Evolutionary conservation across 306 rosid genomes (phyloP).

Genomic region (Cucumis hystrix): DNA sequence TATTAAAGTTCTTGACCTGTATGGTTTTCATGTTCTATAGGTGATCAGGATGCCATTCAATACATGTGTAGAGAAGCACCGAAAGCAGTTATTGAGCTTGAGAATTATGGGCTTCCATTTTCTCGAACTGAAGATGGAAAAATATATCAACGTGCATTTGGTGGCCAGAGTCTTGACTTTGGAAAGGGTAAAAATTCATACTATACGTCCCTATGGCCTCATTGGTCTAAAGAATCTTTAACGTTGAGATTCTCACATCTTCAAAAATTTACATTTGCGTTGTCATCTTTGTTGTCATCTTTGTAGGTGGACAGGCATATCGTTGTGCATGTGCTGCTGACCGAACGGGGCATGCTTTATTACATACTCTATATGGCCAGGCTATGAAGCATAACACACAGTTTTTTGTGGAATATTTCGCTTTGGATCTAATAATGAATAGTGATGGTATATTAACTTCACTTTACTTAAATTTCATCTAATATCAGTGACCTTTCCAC

Average conservation of each 20-base stretch:
- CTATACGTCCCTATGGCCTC: conserved; percentile 1
- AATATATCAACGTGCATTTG: conserved; percentile 94
- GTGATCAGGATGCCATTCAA: conserved; percentile 97
- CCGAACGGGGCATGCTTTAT: conserved; percentile 84
- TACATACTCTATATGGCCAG: conserved; percentile 83
- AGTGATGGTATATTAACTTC: conserved; percentile 49
- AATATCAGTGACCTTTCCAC: background rate
- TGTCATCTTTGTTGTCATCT: conserved; percentile 20
- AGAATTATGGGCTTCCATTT: conserved; percentile 84
- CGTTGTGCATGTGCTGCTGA: conserved; percentile 98
- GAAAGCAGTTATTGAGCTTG: conserved; percentile 86
- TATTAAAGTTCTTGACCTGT: conserved; percentile 2
- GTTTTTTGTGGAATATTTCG: conserved; percentile 85
- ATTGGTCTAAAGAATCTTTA: background rate
- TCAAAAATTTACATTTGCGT: conserved; percentile 8
- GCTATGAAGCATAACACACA: conserved; percentile 88
- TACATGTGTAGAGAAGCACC: conserved; percentile 97
- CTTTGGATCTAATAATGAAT: conserved; percentile 68
- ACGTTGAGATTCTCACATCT: conserved; percentile 2
- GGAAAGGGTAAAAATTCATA: conserved; percentile 52
- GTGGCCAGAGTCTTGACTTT: conserved; percentile 88
- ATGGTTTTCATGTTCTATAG: conserved; percentile 22
- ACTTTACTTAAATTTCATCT: background rate
- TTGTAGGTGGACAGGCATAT: conserved; percentile 79
- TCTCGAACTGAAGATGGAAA: conserved; percentile 79